Conservation (phyloP, 345 rosid species). For the Eucalyptus polybractea region DNA sequence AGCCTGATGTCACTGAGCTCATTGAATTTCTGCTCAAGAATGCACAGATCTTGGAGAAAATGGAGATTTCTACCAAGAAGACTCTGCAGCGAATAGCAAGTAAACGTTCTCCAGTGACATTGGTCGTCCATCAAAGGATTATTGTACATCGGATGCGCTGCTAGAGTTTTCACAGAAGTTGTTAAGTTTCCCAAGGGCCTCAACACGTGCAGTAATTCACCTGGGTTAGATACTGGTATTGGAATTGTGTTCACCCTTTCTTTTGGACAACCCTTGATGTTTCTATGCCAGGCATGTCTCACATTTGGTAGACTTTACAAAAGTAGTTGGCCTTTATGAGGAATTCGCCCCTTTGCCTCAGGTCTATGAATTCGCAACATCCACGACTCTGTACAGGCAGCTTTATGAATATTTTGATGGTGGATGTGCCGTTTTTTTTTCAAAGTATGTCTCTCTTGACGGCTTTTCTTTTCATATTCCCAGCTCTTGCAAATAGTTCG, state of each 20-base stretch:
- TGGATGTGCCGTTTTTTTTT: no score
- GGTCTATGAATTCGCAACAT: no score
- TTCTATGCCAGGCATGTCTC: neutral
- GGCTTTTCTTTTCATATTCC: neutral
- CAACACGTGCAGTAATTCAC: no score
- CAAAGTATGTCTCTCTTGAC: accelerated
- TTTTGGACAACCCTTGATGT: neutral
- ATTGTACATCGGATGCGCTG: no score
- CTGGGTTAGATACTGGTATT: no score
- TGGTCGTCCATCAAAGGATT: neutral
- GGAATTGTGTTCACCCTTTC: no score
- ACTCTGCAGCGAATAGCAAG: neutral
- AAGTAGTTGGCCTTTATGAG: neutral
- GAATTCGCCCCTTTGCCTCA: no score
- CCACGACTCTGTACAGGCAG: no score
- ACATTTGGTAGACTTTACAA: neutral
- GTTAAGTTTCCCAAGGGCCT: no score
- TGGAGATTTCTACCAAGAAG: neutral
- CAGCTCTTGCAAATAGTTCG: neutral
- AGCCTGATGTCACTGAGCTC: neutral
- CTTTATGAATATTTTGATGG: no score
- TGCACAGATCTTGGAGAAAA: neutral
- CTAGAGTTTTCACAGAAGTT: no score
- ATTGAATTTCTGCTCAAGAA: neutral
- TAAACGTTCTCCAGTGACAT: neutral